Evolutionary conservation across 2,329 filamentous ascomycete genomes (phyloP), one percentile per base, ranked within the genome.

Genomic region (Leptoxyphium fumago): DNA sequence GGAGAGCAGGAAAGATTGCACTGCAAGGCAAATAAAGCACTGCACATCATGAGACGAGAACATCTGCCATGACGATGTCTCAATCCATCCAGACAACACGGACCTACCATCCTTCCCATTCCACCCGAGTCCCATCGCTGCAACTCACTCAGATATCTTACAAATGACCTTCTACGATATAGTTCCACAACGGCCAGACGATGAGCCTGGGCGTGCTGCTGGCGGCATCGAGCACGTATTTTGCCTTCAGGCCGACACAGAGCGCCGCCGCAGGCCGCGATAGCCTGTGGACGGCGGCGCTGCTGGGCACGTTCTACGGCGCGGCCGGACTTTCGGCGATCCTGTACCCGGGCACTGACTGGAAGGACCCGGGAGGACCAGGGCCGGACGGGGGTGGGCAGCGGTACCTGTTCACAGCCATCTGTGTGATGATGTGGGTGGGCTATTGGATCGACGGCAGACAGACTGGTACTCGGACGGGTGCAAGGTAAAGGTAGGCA

Each of bases 171-270:
- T 26, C 21, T 26, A 7, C 21, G 21, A 26, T 36, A 9, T 36
- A 36, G 45, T 73, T 72, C 58, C 69, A 73, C 58, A 72, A 72
- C 49, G 69, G 67, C 5, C 71, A 73, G 52, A 73, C 69, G 8
- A 71, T 73, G 68, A 62, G 61, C 1, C 62, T 69, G 41, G 68
- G 68, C 1, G 50, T 68, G 0, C 45, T 60, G 10, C 59, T 70
- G 9, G 62, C 63, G n/a, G 42, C 62, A 5, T 44, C 57, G 1
- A 64, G 60, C 8, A 45, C 65, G 0, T 70, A 64, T 49, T 65
- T 61, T 43, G 51, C 58, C 5, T 64, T 52, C 45, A 51, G 55
- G 17, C 51, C 50, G 26, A 48, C 43, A 28, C 28, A 42, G 14
- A 45, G 11, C 18, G 38, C 38, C 9, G 26, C 13, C 2, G 45